Evolutionary conservation across 1,139 yeast genomes (phyloP).

Genomic region (Blastobotrys buckinghamii): DNA sequence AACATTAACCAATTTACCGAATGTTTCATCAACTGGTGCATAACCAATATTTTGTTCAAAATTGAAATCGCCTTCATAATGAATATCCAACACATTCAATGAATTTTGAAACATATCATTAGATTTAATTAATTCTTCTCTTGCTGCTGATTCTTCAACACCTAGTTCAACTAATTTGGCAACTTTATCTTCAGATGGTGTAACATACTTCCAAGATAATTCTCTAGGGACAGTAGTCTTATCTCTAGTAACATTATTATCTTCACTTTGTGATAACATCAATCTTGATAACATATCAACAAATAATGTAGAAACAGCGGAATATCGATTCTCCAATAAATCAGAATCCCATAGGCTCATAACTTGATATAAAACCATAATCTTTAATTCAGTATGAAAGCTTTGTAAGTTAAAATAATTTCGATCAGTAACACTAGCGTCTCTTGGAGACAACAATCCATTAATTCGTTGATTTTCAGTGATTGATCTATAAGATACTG

Average conservation of each 20-base stretch:
- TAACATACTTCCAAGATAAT: conserved; percentile 39
- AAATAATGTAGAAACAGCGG: conserved; percentile 20
- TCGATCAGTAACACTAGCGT: conserved; percentile 22
- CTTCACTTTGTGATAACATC: conserved; percentile 22
- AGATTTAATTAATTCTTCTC: conserved; percentile 22
- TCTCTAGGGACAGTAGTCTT: conserved; percentile 19
- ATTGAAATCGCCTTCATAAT: not conserved
- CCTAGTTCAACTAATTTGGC: conserved; percentile 42
- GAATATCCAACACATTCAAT: not conserved
- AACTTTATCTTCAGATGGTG: conserved; percentile 48
- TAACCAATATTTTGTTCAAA: conserved; percentile 15
- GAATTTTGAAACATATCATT: conserved; percentile 14
- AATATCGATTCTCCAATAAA: conserved; percentile 19
- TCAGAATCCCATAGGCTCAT: conserved; percentile 28
- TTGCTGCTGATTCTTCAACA: conserved; percentile 36
- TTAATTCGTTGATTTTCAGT: conserved; percentile 21
- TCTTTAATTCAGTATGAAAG: conserved; percentile 31
- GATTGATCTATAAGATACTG: conserved; percentile 22
- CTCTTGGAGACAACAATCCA: conserved; percentile 24
- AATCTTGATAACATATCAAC: conserved; percentile 23
- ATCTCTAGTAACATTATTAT: conserved; percentile 13
- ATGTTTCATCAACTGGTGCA: conserved; percentile 25
- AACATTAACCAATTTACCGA: conserved; percentile 31
- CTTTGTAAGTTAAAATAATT: conserved; percentile 29
- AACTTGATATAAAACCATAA: conserved; percentile 22